Conservation (phyloP, 2,329 filamentous ascomycete species). For the Neofusicoccum sp. region DNA sequence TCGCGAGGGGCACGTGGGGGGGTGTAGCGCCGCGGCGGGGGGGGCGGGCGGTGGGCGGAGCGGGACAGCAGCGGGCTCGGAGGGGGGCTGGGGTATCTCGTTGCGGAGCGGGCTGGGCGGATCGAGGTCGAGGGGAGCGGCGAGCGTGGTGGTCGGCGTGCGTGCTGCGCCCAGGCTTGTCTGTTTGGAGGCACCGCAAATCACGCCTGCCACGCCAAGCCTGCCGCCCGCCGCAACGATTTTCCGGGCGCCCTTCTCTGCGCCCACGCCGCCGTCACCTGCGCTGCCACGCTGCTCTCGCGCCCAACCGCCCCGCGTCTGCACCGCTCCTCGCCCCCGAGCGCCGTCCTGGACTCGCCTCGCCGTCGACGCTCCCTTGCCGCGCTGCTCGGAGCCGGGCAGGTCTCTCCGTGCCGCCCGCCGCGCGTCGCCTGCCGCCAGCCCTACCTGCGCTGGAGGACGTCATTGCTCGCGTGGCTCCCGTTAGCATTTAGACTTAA, state of each 20-base stretch:
- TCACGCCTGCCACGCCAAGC: constrained; percentile 16
- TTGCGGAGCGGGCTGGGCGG: constrained; percentile 8
- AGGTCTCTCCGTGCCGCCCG: background rate
- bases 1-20: constrained; percentile 19
- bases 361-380: no score
- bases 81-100: constrained; percentile 18
- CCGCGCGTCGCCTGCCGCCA: background rate
- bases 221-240: constrained; percentile 5
- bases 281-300: no score
- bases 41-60: background rate
- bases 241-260: background rate
- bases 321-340: no score
- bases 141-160: constrained; percentile 10
- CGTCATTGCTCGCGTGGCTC: no score
- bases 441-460: no score
- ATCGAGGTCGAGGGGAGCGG: constrained; percentile 14
- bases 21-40: background rate
- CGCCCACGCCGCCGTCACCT: background rate
- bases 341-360: no score
- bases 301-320: no score
- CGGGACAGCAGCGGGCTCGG: background rate
- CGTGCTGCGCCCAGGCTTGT: constrained; percentile 7
- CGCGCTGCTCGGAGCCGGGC: no score
- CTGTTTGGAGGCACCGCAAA: constrained; percentile 13
- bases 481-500: background rate